phyloP scores from a whole-genome alignment of 495 filamentous ascomycete genomes.

The Hyaloscypha finlandica region DNA sequence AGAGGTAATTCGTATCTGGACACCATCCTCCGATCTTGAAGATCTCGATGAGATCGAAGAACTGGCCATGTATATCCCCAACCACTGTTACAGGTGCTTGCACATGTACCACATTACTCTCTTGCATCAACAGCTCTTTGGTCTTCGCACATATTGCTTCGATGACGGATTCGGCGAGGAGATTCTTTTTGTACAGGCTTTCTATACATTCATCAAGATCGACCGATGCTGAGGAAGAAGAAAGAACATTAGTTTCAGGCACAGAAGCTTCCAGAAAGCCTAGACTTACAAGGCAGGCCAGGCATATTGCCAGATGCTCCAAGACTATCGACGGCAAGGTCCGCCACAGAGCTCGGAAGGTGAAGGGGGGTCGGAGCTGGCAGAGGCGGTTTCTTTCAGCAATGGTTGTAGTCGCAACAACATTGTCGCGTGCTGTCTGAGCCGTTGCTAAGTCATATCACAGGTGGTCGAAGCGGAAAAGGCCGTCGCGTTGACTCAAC shows the following conservation, averaged over 20 bases:
- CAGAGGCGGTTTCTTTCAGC: slow-evolving; percentile 22
- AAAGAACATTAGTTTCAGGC: slow-evolving; percentile 8
- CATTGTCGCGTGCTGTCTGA: slow-evolving; percentile 30
- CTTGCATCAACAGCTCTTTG: slow-evolving; percentile 97
- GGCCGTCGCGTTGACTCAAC: slow-evolving; percentile 6
- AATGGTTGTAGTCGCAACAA: slow-evolving; percentile 26
- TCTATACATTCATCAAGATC: slow-evolving; percentile 98
- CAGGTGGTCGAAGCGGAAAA: neutral
- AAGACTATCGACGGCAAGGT: slow-evolving; percentile 6
- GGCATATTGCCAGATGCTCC: slow-evolving; percentile 63
- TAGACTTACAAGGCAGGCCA: slow-evolving; percentile 76
- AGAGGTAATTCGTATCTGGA: slow-evolving; percentile 97
- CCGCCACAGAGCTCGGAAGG: slow-evolving; percentile 17
- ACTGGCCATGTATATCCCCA: slow-evolving; percentile 98
- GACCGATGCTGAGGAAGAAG: slow-evolving; percentile 69
- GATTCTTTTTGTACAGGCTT: slow-evolving; percentile 91
- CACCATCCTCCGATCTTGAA: slow-evolving; percentile 97
- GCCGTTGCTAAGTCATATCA: slow-evolving; percentile 26
- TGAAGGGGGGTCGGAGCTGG: slow-evolving; percentile 22
- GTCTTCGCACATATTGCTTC: slow-evolving; percentile 99
- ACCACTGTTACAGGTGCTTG: slow-evolving; percentile 96
- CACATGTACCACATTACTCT: slow-evolving; percentile 99
- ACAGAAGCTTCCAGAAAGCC: neutral
- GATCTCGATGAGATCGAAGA: slow-evolving; percentile 98
- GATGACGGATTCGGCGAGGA: slow-evolving; percentile 95